Percentiles rank a stretch among this genome's conserved stretches.
Evolutionary conservation across 2,329 filamentous ascomycete genomes (phyloP).

Genomic region (Cladobotryum protrusum): DNA sequence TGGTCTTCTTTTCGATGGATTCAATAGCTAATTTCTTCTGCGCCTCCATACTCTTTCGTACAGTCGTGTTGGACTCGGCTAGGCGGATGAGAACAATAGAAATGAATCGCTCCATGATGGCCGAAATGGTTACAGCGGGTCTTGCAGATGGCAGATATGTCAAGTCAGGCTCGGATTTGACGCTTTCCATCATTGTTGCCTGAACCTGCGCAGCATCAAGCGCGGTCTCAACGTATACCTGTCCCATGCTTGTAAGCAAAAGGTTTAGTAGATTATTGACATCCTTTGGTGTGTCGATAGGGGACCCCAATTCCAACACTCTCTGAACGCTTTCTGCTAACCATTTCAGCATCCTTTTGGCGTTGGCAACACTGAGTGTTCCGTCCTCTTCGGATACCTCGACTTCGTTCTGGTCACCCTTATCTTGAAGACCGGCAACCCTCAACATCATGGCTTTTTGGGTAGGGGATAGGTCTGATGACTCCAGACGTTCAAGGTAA

Average conservation of each 20-base stretch:
- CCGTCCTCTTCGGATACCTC: constrained; percentile 90
- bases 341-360: constrained; percentile 98
- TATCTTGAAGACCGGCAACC: constrained; percentile 76
- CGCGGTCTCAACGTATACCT: constrained; percentile 66
- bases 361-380: constrained; percentile 70
- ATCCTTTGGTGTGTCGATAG: constrained; percentile 87
- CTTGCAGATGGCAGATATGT: constrained; percentile 73
- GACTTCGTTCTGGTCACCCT: constrained; percentile 74
- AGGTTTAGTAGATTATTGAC: constrained; percentile 79
- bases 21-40: constrained; percentile 67
- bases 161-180: constrained; percentile 81
- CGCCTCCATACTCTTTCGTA: constrained; percentile 83
- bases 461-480: constrained; percentile 77
- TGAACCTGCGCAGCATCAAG: constrained; percentile 66
- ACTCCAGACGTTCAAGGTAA: constrained; percentile 83
- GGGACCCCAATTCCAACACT: constrained; percentile 82
- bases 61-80: constrained; percentile 82
- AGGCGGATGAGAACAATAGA: constrained; percentile 85
- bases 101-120: constrained; percentile 89
- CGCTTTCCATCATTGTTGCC: constrained; percentile 68
- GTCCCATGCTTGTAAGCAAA: constrained; percentile 79
- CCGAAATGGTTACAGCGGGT: constrained; percentile 79
- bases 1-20: constrained; percentile 78
- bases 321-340: constrained; percentile 89
- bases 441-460: constrained; percentile 87